Percentiles rank a stretch among this genome's conserved stretches.
Evolutionary conservation across 352 stramenopile genomes (phyloP).

Genomic region (Phytophthora pini): DNA sequence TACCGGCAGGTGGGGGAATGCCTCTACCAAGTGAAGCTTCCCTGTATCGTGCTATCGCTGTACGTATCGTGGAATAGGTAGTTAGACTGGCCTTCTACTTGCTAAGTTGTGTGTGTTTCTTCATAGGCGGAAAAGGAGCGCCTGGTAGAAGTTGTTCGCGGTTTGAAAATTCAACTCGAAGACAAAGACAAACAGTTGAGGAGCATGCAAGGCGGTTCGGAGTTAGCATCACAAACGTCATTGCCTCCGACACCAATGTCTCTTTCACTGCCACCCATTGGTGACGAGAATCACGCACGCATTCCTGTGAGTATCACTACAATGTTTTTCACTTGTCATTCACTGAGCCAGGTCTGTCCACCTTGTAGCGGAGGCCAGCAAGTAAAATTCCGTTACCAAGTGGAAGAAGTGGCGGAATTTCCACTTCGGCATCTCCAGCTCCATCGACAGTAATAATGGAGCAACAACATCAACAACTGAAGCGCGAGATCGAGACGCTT

Average conservation of each 20-base stretch:
- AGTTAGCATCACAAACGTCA: background rate
- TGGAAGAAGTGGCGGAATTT: slow-evolving; percentile 1
- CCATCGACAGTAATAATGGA: slow-evolving; percentile 25
- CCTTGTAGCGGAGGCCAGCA: slow-evolving; percentile 32
- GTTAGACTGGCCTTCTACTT: background rate
- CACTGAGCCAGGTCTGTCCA: background rate
- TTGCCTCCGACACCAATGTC: background rate
- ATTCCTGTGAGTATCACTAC: slow-evolving; percentile 39
- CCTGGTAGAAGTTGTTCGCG: slow-evolving; percentile 55
- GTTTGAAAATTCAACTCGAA: slow-evolving; percentile 62
- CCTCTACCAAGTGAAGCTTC: slow-evolving; percentile 49
- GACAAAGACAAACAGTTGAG: slow-evolving; percentile 64
- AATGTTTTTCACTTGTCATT: background rate
- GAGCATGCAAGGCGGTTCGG: slow-evolving; percentile 4
- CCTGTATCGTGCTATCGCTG: slow-evolving; percentile 61
- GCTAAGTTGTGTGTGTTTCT: background rate
- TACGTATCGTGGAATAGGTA: slow-evolving; percentile 27
- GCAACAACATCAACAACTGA: slow-evolving; percentile 36
- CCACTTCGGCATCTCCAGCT: slow-evolving; percentile 3
- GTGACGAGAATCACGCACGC: slow-evolving; percentile 32
- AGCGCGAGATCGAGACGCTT: slow-evolving; percentile 49
- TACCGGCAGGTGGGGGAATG: slow-evolving; percentile 34
- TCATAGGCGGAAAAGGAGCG: slow-evolving; percentile 74
- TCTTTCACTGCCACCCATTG: slow-evolving; percentile 24
- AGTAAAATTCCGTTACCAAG: slow-evolving; percentile 24